Conservation (phyloP, 2,329 filamentous ascomycete species). For the Podosphaera leucotricha region DNA sequence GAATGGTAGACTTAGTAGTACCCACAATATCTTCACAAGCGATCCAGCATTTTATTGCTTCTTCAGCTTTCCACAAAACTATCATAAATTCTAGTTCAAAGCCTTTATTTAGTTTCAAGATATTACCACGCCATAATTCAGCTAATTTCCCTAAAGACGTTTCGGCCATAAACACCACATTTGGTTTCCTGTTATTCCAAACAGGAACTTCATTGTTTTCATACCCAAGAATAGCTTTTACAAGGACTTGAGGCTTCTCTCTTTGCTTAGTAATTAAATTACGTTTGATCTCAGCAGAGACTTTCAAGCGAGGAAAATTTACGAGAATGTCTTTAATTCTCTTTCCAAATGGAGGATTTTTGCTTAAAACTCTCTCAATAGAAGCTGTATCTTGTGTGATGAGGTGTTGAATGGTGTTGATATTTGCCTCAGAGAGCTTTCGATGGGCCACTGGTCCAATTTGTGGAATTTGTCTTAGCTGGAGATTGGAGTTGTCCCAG, state of each 20-base stretch:
- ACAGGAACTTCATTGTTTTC: conserved; percentile 38
- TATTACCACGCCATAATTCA: conserved; percentile 42
- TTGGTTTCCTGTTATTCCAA: conserved; percentile 42
- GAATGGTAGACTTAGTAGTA: conserved; percentile 17
- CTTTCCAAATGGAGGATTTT: conserved; percentile 63
- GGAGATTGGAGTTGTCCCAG: conserved; percentile 57
- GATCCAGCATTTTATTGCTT: conserved; percentile 41
- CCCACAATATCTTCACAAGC: conserved; percentile 71
- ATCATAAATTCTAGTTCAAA: conserved; percentile 34
- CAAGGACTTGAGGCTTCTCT: conserved; percentile 28
- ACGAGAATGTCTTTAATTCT: conserved; percentile 40
- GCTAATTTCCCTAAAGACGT: conserved; percentile 43
- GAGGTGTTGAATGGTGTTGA: conserved; percentile 50
- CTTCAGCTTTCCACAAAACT: conserved; percentile 26
- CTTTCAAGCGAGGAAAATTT: conserved; percentile 39
- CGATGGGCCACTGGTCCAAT: conserved; percentile 55
- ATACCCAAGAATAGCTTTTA: conserved; percentile 47
- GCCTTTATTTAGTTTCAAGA: conserved; percentile 36
- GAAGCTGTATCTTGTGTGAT: conserved; percentile 39
- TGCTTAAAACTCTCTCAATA: conserved; percentile 55
- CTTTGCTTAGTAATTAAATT: conserved; percentile 13
- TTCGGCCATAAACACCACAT: conserved; percentile 52
- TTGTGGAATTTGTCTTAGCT: conserved; percentile 62
- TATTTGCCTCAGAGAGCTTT: conserved; percentile 46
- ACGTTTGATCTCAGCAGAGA: conserved; percentile 18